Percentiles rank a stretch among this genome's conserved stretches.
Evolutionary conservation across 495 filamentous ascomycete genomes (phyloP).

Genomic region (Saxophila tyrrhenica): DNA sequence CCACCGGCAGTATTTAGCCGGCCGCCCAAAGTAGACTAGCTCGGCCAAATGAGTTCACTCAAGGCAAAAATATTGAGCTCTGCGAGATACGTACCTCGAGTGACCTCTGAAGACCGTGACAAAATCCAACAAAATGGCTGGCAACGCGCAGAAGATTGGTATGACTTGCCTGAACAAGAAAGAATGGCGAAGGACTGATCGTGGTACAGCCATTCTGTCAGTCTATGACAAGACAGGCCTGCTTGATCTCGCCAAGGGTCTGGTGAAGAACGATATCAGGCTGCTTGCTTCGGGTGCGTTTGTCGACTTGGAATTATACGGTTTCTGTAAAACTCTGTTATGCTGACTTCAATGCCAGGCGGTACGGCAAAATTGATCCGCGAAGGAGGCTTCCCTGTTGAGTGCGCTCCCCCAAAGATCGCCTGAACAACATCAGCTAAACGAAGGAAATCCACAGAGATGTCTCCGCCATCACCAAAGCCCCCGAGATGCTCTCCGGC

Average conservation of each 20-base stretch:
- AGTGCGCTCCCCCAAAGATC: constrained; percentile 41
- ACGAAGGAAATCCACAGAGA: constrained; percentile 44
- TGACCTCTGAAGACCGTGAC: too few species aligned
- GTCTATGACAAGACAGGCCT: constrained; percentile 98
- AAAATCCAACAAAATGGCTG: background rate
- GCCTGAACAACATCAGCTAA: background rate
- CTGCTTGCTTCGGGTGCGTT: constrained; percentile 68
- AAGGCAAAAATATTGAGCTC: background rate
- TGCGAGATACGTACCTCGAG: background rate
- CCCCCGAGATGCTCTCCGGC: constrained; percentile 95
- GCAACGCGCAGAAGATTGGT: constrained; percentile 13
- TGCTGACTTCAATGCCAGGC: background rate
- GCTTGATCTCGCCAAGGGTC: constrained; percentile 87
- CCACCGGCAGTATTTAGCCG: too few species aligned
- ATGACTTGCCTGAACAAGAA: background rate
- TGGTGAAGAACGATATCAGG: constrained; percentile 80
- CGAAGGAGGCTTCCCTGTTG: constrained; percentile 85
- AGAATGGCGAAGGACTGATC: too few species aligned
- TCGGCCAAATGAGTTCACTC: too few species aligned
- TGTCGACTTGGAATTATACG: too few species aligned
- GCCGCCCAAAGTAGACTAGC: background rate
- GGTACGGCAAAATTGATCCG: constrained; percentile 91
- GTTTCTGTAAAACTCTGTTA: too few species aligned
- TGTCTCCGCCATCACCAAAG: constrained; percentile 91
- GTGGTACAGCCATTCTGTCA: constrained; percentile 69